Base-by-base conservation (phyloP, 148 eudicot species). In the Amaranthus cruentus region DNA sequence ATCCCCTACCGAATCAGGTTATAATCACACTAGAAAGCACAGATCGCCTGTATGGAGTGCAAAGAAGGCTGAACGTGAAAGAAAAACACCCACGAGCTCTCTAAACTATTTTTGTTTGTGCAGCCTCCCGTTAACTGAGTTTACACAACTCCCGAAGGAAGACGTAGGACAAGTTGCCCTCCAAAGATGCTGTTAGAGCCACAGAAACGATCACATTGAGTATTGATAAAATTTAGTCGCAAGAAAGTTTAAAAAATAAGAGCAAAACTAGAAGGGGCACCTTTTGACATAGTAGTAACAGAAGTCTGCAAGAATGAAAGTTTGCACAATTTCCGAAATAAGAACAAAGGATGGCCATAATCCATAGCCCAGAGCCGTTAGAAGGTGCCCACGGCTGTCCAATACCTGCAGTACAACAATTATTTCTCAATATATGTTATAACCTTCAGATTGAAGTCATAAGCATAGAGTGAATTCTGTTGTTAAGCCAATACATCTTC, bases 261-360 rank as follows among this genome's bases (percentile, higher is more conserved):
- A 55, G 49, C 15, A 3, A 47, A 48, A 43, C 4, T 5, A 47
- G 73, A 14, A 62, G 44, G 3, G 13, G 46, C 21, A 94, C 97
- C 98, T 91, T 88, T 91, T 83, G 53, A 94, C 88, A 47, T 94
- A 94, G 77, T 94, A 94, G 77, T 94, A 94, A 81, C 98, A 94
- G 70, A 94, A 94, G 72, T 94, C 98, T 7, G 98, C 97, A 59
- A 94, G 74, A 69, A 94, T 91, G 89, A 94, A 91, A 72, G 98
- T 94, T 73, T 89, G 98, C 78, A 94, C 97, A 73, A 91, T 86
- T 80, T 89, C 98, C 1, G 97, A 88, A 65, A 94, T 80, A 47
- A 91, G 91, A 66, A 91, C 97, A 84, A 89, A 88, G 2, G 96
- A 85, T 70, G 95, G 97, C 98, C 97, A 94, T 50, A 94, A 76